Evolutionary conservation across 768 basidiomycete species (phyloP), one percentile per base, ranked within the genome.

Genomic region (Kwoniella shandongensis): DNA sequence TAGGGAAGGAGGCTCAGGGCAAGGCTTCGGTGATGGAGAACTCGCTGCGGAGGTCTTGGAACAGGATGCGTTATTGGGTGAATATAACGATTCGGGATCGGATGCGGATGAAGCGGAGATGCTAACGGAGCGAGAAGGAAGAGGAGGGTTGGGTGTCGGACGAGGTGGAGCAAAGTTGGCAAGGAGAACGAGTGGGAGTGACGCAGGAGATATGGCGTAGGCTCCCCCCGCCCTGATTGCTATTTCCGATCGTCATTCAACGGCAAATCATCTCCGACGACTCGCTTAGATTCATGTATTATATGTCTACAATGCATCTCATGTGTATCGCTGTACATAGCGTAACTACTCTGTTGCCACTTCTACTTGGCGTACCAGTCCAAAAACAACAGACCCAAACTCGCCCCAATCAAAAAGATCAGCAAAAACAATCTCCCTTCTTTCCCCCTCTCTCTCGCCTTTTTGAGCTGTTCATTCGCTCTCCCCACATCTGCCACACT

Each of bases 391-490:
- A 99, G 76, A 45, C 90, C 91, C 64, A 96, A 76, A 76, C 88
- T 91, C 7, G 94, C 91, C 17, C 93, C 91, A 38, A 98, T 80
- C 54, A 99, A 82, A 78, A 99, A 97, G 20, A 96, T 79, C 38
- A 99, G 79, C 63, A 99, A 83, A 79, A 90, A 98, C 63, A 92
- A 79, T 75, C 96, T 81, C 38, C 89, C 84, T 66, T 96, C 93
- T 66, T 88, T 85, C 27, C 87, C 88, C 54, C 92, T 81, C 75
- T 89, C 82, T 74, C 85, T 85, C 15, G 96, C 94, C 79, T 92
- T 90, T 74, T 83, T 86, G 54, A 99, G 81, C 77, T 99, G 91
- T 40, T 82, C 80, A 66, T 97, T 97, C 30, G 94, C 92, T 75
- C 88, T 88, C 65, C 88, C 88, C 36, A 97, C 86, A 44, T 85